A percentile compares a stretch with the other conserved stretches of the same genome.
Evolutionary conservation across 139 green algal species (phyloP).

Genomic region (Micractinium sp.): DNA sequence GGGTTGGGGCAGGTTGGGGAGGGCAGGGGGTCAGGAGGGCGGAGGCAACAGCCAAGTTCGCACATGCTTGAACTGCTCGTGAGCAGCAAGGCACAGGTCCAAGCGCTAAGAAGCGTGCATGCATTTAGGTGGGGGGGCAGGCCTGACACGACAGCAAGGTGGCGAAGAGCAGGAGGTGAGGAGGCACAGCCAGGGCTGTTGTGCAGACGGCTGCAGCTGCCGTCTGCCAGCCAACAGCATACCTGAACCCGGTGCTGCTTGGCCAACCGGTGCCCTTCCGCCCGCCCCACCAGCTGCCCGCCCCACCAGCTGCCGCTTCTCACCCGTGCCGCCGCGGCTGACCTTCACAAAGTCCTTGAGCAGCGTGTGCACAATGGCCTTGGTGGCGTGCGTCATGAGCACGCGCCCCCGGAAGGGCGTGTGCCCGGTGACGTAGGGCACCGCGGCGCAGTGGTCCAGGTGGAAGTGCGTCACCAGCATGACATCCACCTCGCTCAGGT

Average conservation of each 20-base stretch:
- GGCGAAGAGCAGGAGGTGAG: background rate
- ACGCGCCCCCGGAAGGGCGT: slow-evolving; percentile 92
- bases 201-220: background rate
- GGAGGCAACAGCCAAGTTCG: no score
- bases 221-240: background rate
- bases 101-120: no score
- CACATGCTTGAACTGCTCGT: no score
- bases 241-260: background rate
- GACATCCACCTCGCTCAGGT: slow-evolving; percentile 84
- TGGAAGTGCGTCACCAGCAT: slow-evolving; percentile 99
- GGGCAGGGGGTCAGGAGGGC: background rate
- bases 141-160: background rate
- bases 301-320: slow-evolving; percentile 67
- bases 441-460: slow-evolving; percentile 95
- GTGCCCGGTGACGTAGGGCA: slow-evolving; percentile 90
- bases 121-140: no score
- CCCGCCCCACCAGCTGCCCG: slow-evolving; percentile 49
- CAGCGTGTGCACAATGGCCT: slow-evolving; percentile 94
- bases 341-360: slow-evolving; percentile 90
- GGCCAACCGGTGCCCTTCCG: background rate
- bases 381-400: slow-evolving; percentile 99
- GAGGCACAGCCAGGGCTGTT: background rate
- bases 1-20: background rate
- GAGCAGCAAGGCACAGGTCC: no score
- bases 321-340: slow-evolving; percentile 47